Conservation (phyloP, 1,284 basidiomycete species). For the Cutaneotrichosporon curvatum region DNA sequence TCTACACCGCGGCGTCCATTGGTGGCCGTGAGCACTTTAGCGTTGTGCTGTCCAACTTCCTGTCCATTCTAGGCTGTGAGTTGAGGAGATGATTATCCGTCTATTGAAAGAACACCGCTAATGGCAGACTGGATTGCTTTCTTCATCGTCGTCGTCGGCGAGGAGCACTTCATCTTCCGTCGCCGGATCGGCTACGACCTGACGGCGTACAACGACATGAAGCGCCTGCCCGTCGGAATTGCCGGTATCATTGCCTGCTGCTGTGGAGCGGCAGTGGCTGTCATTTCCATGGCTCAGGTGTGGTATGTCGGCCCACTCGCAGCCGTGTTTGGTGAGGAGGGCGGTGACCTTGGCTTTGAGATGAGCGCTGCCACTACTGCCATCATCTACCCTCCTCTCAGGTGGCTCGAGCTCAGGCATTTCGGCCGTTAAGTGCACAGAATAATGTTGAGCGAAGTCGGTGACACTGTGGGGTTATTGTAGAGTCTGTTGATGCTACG, state of each 20-base stretch:
- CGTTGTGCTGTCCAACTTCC: constrained; percentile 52
- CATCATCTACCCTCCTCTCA: constrained; percentile 28
- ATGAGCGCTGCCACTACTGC: constrained; percentile 34
- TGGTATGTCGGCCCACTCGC: constrained; percentile 56
- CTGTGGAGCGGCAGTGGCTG: constrained; percentile 51
- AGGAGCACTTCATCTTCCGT: constrained; percentile 58
- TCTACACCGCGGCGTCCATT: constrained; percentile 57
- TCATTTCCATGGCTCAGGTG: constrained; percentile 27
- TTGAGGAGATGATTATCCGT: constrained; percentile 9
- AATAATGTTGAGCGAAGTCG: background rate
- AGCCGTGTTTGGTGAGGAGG: constrained; percentile 47
- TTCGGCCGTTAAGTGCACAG: constrained; percentile 15
- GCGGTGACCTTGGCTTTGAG: constrained; percentile 58
- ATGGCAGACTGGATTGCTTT: constrained; percentile 13
- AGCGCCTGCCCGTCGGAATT: constrained; percentile 53
- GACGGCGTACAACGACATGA: constrained; percentile 52
- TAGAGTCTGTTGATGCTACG: too few species aligned
- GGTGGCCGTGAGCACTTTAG: constrained; percentile 59
- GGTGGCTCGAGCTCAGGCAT: constrained; percentile 27
- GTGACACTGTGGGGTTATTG: too few species aligned
- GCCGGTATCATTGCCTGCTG: constrained; percentile 53
- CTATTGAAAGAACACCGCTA: background rate
- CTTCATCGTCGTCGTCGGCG: constrained; percentile 52
- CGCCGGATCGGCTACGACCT: constrained; percentile 53
- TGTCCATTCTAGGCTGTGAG: constrained; percentile 61